These are phyloP conservation scores for Grosmannia penicillata DNA, from an alignment of 2,329 filamentous ascomycete genomes.

Conservation along the genomic window DNA sequence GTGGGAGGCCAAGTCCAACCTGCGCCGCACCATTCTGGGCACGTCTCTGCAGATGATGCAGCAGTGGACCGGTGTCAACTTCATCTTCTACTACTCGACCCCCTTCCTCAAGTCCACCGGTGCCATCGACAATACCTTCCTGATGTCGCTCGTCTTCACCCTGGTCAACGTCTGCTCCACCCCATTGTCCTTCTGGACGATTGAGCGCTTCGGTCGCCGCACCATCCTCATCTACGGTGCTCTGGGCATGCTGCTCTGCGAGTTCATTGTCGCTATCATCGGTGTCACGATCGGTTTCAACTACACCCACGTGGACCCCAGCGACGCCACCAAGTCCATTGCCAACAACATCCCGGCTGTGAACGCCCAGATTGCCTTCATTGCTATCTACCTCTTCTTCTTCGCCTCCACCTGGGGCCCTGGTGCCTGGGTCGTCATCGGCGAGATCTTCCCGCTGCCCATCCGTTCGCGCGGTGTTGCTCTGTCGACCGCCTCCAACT, in stretches of 20 bases:
- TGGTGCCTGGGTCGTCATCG: conserved; percentile 35
- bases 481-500: conserved; percentile 78
- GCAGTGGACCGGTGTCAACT: conserved; percentile 78
- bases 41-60: conserved; percentile 71
- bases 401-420: conserved; percentile 58
- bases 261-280: conserved; percentile 73
- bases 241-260: conserved; percentile 68
- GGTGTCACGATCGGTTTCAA: conserved; percentile 47
- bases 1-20: conserved; percentile 46
- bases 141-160: conserved; percentile 75
- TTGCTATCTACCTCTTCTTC: conserved; percentile 86
- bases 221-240: conserved; percentile 67
- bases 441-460: conserved; percentile 69
- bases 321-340: conserved; percentile 23
- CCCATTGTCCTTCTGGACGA: conserved; percentile 73
- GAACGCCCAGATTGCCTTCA: conserved; percentile 69
- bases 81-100: conserved; percentile 74
- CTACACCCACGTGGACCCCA: conserved; percentile 28
- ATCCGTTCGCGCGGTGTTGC: conserved; percentile 80
- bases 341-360: conserved; percentile 42
- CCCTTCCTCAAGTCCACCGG: conserved; percentile 70
- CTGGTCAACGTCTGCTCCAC: conserved; percentile 80
- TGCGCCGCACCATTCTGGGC: conserved; percentile 57
- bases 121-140: conserved; percentile 62
- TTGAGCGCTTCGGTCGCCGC: conserved; percentile 71